These are phyloP conservation scores for Tephrocybe sp. DNA, from an alignment of 768 basidiomycete species.

Conservation along the genomic window DNA sequence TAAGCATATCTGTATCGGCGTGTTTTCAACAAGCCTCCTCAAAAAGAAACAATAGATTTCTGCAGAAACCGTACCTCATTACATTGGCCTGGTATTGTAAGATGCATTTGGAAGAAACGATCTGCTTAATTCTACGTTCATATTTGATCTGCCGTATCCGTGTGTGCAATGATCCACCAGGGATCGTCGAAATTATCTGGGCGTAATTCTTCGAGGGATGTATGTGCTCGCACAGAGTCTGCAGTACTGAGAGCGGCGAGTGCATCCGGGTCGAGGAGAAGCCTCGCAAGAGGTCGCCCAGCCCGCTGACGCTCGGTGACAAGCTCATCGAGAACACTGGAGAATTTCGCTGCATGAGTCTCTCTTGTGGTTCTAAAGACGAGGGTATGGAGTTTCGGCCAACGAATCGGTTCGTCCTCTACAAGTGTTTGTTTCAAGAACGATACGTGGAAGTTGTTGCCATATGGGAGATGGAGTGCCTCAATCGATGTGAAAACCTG, in stretches of 20 bases:
- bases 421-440: slow-evolving; percentile 19
- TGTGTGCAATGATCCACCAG: slow-evolving; percentile 28
- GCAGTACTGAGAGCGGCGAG: slow-evolving; percentile 11
- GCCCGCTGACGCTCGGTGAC: slow-evolving; percentile 16
- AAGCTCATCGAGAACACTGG: slow-evolving; percentile 14
- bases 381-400: slow-evolving; percentile 25
- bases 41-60: slow-evolving; percentile 1
- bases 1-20: background rate
- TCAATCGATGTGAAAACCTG: slow-evolving; percentile 28
- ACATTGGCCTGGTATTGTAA: too few species aligned
- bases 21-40: background rate
- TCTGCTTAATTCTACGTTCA: too few species aligned
- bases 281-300: slow-evolving; percentile 18
- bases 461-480: slow-evolving; percentile 28
- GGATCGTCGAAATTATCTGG: slow-evolving; percentile 26
- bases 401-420: slow-evolving; percentile 13
- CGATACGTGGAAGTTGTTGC: slow-evolving; percentile 18
- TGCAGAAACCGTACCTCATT: background rate
- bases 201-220: slow-evolving; percentile 16
- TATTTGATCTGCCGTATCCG: slow-evolving; percentile 6
- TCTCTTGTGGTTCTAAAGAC: slow-evolving; percentile 28
- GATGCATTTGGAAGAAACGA: too few species aligned
- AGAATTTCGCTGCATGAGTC: slow-evolving; percentile 18
- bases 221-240: slow-evolving; percentile 7
- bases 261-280: slow-evolving; percentile 30